Base-by-base conservation (phyloP, 2,329 filamentous ascomycete species). In the Pseudogymnoascus sp. region DNA sequence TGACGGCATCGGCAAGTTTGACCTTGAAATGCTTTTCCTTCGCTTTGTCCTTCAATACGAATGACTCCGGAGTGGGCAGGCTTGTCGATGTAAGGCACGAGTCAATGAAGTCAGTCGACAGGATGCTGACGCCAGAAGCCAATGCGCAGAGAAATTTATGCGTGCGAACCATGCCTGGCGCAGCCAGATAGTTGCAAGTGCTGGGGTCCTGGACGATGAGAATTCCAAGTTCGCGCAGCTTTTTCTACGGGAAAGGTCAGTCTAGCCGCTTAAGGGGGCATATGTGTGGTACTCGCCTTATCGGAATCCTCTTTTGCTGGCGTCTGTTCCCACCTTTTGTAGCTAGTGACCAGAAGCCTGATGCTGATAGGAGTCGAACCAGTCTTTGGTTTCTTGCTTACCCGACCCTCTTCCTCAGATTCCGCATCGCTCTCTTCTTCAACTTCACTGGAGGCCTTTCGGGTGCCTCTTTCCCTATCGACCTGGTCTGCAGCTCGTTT, bases 141-240 rank as follows among this genome's bases (percentile, higher is more conserved):
- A 99, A 78, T 11, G 92, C 91, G 65, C 88, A 89, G 59, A 97
- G 86, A 72, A 99, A 99, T 72, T 99, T 99, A 72, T 91, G 86
- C 0, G 94, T 99, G 38, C 94, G 88, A 35, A 97, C 84, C 65
- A 97, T 85, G 43, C 86, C 83, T 0, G 93, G 94, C 3, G 93
- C 93, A 35, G 91, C 92, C 10, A 99, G 83, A 72, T 96, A 90
- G 69, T 93, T 90, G 72, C 91, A 94, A 49, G 84, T 82, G 58
- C 84, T 83, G 26, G 86, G 85, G 70, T 96, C 90, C 68, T 88
- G 82, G 4, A 91, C 88, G 21, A 96, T 84, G 67, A 86, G 81
- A 62, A 99, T 90, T 6, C 94, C 94, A 37, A 97, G 78, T 52
- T 89, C 85, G 64, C 92, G 89, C 62, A 99, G 81, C 76, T 89